Percentiles rank a stretch among this genome's conserved stretches.
phyloP scores from a whole-genome alignment of 768 basidiomycete species.

The Psilocybe tampanensis region DNA sequence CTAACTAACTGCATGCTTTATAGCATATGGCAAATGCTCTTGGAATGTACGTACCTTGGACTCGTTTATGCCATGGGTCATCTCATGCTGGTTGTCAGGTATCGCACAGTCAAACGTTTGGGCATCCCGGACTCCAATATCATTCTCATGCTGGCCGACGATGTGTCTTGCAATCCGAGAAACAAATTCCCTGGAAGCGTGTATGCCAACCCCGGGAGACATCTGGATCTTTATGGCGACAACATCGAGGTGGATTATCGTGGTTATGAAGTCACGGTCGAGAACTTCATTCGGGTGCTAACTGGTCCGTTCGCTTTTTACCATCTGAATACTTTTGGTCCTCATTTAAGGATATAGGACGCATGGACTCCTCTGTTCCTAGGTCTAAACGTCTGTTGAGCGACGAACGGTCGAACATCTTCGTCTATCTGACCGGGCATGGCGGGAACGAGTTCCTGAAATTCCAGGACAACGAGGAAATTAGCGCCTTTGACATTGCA shows the following conservation, averaged over 20 bases:
- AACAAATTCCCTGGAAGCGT: conserved; percentile 93
- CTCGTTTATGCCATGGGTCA: not conserved
- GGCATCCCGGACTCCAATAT: conserved; percentile 99
- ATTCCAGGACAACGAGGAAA: conserved; percentile 98
- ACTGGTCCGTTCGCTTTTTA: conserved; percentile 62
- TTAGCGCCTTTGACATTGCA: conserved; percentile 95
- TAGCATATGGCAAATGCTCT: conserved; percentile 99
- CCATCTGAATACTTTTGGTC: not conserved
- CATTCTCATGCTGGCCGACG: conserved; percentile 98
- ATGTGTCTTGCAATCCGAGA: conserved; percentile 89
- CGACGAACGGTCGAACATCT: conserved; percentile 90
- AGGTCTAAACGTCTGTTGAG: conserved; percentile 91
- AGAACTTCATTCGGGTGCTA: conserved; percentile 90
- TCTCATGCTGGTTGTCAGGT: conserved; percentile 51
- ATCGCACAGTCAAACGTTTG: conserved; percentile 95
- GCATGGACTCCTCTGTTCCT: conserved; percentile 82
- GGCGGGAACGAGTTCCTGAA: conserved; percentile 99
- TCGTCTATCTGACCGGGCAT: conserved; percentile 98
- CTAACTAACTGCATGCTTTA: conserved; percentile 1
- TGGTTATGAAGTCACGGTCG: conserved; percentile 97
- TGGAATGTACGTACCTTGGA: conserved; percentile 70
- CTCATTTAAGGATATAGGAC: conserved; percentile 50
- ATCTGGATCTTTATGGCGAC: conserved; percentile 91
- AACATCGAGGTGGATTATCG: conserved; percentile 98
- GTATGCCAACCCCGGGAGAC: conserved; percentile 82